phyloP scores from a whole-genome alignment of 192 early-diverging fungal genomes.

The Rhizoclosmatium sp. region DNA sequence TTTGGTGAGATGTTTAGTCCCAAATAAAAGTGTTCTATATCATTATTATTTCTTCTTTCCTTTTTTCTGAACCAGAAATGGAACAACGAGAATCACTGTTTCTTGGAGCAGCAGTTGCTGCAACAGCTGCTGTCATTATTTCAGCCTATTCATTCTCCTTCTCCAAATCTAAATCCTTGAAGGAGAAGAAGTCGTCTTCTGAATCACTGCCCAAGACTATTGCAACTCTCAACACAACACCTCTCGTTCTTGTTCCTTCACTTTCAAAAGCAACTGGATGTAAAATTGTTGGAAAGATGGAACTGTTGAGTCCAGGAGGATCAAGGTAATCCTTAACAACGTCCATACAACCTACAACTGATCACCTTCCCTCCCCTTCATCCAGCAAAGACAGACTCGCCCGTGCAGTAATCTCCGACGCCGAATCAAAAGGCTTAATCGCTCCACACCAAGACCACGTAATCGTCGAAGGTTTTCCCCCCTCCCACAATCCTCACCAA shows the following conservation, averaged over 20 bases:
- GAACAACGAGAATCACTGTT: too few species aligned
- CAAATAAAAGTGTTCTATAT: too few species aligned
- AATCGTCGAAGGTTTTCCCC: conserved; percentile 73
- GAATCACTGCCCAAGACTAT: background rate
- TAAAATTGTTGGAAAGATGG: conserved; percentile 71
- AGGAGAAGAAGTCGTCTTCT: too few species aligned
- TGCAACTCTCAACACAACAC: conserved; percentile 59
- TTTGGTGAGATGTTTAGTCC: too few species aligned
- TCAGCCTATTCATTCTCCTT: too few species aligned
- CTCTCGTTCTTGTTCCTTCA: conserved; percentile 83
- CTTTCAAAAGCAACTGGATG: conserved; percentile 92
- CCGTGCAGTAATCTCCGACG: conserved; percentile 80
- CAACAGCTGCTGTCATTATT: too few species aligned
- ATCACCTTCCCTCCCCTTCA: too few species aligned
- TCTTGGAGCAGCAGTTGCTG: too few species aligned
- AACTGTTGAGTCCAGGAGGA: conserved; percentile 94
- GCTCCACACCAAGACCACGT: conserved; percentile 76
- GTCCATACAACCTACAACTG: background rate
- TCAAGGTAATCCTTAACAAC: conserved; percentile 7
- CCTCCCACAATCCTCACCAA: background rate
- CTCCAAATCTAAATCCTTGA: too few species aligned
- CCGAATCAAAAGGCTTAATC: conserved; percentile 75
- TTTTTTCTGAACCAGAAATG: too few species aligned
- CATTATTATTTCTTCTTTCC: too few species aligned
- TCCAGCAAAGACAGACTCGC: conserved; percentile 89